Evolutionary conservation across 441 rosid species (phyloP).

Genomic region (Erodium chrysanthum): DNA sequence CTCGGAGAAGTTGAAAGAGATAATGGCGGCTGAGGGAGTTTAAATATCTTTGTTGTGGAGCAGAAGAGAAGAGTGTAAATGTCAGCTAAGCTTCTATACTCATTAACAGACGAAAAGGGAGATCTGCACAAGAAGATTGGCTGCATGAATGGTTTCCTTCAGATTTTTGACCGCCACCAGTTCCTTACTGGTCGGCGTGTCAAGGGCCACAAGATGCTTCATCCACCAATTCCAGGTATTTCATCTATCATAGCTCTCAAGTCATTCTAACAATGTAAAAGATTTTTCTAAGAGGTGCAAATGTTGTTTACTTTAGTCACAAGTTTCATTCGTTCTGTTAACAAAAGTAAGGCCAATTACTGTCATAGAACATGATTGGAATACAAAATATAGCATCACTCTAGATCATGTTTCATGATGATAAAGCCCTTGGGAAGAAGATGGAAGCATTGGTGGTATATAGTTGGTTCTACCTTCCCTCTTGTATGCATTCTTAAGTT

Average conservation of each 20-base stretch:
- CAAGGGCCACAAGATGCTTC: too few relatives aligned
- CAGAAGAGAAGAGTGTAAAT: conserved; percentile 25
- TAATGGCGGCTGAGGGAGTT: conserved; percentile 14
- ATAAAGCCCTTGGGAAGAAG: not conserved
- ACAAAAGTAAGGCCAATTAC: not conserved
- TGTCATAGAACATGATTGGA: too few relatives aligned
- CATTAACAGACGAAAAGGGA: conserved; percentile 60
- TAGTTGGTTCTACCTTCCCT: not conserved
- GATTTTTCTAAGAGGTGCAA: not conserved
- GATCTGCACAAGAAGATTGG: conserved; percentile 77
- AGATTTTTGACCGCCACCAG: conserved; percentile 65
- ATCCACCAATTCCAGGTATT: too few relatives aligned
- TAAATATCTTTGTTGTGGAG: not conserved
- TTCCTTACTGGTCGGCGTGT: conserved; percentile 19
- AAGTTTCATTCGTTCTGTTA: not conserved
- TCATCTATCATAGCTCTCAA: not conserved
- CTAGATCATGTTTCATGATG: not conserved
- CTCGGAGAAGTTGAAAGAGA: not conserved
- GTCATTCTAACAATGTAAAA: not conserved
- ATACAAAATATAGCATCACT: not conserved
- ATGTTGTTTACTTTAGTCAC: not conserved
- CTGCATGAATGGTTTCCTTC: conserved; percentile 81
- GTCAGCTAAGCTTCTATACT: conserved; percentile 57
- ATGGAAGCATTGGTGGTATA: not conserved
- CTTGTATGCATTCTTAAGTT: not conserved